Base-by-base conservation (phyloP, 129 eudicot species). In the Deinandra increscens region DNA sequence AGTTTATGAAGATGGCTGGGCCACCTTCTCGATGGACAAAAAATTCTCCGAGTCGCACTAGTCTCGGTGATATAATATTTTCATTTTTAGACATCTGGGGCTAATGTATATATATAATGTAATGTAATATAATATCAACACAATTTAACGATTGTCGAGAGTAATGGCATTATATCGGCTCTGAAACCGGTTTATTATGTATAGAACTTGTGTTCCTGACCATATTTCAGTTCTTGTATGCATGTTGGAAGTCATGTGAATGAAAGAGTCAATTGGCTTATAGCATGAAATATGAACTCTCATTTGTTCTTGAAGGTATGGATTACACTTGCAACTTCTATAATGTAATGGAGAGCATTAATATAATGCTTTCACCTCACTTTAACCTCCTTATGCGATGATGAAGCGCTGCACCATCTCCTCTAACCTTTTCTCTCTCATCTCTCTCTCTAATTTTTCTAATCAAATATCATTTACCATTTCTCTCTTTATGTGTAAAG, bases 61-160 rank as follows among this genome's bases (percentile, higher is more conserved):
- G 59, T 59, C 69, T 44, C 44, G 68, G 79, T 66, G 66, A 55
- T 43, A 66, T 66, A 23, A 33, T 66, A 56, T 71, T 64, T 46
- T 68, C 83, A 84, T 49, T 84, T 88, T 80, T 84, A 79, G 68
- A 78, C 68, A 41, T 29, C 55, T 15, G 72, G 58, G 60, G 72
- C 71, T 42, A 54, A 23, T 36, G 51, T 68, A 45, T 55, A 70
- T 36, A 69, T 69, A 69, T 58, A 59, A 43, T 1, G n/a, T n/a
- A 26, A 26, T 26, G 31, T 26, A 26, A 7, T 75, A 59, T 68
- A 58, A 72, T 22, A 45, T 72, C 62, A 51, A 64, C 54, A 58
- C 29, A 26, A 53, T 9, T 9, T 26, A 55, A 55, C 37, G 37
- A 22, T 55, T 55, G 61, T 55, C 8, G 9, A 12, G 61, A 12